phyloP scores from a whole-genome alignment of 23 red algal species.

The Agarophyton chilense region DNA sequence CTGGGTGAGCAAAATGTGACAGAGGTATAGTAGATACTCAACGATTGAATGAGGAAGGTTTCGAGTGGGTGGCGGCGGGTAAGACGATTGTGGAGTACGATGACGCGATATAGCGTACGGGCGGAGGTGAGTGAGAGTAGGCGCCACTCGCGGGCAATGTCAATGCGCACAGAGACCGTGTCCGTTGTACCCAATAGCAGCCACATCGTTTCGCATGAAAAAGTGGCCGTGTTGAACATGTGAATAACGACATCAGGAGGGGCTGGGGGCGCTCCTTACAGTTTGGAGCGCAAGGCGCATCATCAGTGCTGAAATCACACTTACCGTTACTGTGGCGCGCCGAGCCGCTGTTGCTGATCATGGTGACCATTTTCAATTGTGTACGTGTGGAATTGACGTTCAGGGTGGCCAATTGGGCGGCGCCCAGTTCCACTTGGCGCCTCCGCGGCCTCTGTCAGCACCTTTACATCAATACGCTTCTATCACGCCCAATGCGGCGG shows the following conservation, averaged over 20 bases:
- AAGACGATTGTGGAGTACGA: not conserved
- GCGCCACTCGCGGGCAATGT: constrained; percentile 9
- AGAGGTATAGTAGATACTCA: not conserved
- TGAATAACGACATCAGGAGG: too few species aligned
- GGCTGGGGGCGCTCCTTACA: too few species aligned
- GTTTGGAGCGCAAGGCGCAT: too few species aligned
- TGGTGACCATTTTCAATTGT: not conserved
- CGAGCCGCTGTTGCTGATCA: too few species aligned
- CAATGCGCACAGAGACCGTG: not conserved
- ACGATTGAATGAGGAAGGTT: not conserved
- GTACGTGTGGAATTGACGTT: not conserved
- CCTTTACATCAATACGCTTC: too few species aligned
- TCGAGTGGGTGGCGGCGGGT: not conserved
- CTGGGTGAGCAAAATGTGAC: not conserved
- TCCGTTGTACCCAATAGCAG: not conserved
- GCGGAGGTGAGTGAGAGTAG: not conserved
- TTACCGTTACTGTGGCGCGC: too few species aligned
- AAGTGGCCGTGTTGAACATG: too few species aligned
- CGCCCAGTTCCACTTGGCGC: not conserved
- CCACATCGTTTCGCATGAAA: too few species aligned
- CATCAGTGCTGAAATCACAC: too few species aligned
- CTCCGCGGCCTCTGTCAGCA: too few species aligned
- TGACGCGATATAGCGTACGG: too few species aligned
- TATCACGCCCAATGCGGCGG: too few species aligned
- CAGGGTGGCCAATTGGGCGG: not conserved